Base-by-base conservation (phyloP, 2,329 filamentous ascomycete species). In the Tolypocladium ovalisporum region DNA sequence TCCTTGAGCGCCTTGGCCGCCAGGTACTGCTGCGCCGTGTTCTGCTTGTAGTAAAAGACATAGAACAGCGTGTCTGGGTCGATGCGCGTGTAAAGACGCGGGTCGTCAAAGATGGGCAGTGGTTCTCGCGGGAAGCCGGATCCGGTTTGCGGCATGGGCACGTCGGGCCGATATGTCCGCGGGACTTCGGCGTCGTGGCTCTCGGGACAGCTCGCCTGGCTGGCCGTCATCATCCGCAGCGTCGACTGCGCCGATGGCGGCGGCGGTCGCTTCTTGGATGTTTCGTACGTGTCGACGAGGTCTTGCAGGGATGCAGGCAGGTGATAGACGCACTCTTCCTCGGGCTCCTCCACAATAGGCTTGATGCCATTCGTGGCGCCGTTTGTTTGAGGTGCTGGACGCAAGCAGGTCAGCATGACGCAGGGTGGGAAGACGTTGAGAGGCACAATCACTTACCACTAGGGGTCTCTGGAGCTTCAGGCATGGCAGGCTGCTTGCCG, bases 41-140 rank as follows among this genome's bases (percentile, higher is more conserved):
- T 91, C 73, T 99, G 94, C 65, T 93, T 90, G 78, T 99, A 99
- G 79, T 99, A 99, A 75, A 99, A 99, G 52, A 96, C 89, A 75
- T 99, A 99, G 75, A 99, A 99, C 12, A 99, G 79, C 35, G 93
- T 96, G 69, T 99, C 94, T 0, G 92, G 91, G 67, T 99, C 94
- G 60, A 99, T 93, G 58, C 90, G 83, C 32, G 83, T 83, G 73
- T 97, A 99, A 60, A 99, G 75, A 52, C 89, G 81, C 37, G 90
- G 89, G 71, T 99, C 91, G 65, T 97, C 91, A 65, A 97, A 93
- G 62, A 97, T 90, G 2, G 88, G 77, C 47, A 97, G 79, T n/a
- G 92, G 88, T 68, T 97, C 91, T 68, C 95, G 90, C 8, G 94
- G 94, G 71, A 96, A 99, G 64, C 94, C 89, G 9, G 89, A 79